A percentile compares a stretch with the other conserved stretches of the same genome.
These are phyloP conservation scores for Cucumis melo DNA, from an alignment of 306 rosid species.

Conservation along the genomic window DNA sequence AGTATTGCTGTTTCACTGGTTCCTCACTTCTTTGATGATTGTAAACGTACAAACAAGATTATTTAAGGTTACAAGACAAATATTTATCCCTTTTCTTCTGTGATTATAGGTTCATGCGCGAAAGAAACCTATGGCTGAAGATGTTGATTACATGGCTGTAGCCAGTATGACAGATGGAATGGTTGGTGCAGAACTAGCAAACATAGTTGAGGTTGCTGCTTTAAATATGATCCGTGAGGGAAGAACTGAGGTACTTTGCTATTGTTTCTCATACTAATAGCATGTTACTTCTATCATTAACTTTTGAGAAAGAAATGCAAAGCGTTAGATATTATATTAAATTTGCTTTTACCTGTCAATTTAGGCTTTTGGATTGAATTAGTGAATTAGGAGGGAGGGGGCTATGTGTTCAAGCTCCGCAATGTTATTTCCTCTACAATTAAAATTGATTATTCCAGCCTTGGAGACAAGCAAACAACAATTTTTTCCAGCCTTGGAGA, in stretches of 20 bases:
- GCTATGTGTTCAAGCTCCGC: no score
- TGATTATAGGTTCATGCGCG: conserved; percentile 83
- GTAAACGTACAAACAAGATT: neutral
- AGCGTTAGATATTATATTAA: no score
- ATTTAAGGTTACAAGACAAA: neutral
- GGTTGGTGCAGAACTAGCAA: conserved; percentile 98
- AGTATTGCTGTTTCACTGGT: neutral
- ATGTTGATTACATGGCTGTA: conserved; percentile 82
- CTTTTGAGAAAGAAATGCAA: neutral
- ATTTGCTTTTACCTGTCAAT: no score
- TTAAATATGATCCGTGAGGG: conserved; percentile 90
- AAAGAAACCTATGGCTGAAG: conserved; percentile 89
- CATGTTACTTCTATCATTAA: neutral
- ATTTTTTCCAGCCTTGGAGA: no score
- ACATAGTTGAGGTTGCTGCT: conserved; percentile 96
- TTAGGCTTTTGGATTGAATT: no score
- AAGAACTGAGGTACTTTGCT: conserved; percentile 62
- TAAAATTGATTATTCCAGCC: no score
- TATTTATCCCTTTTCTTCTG: conserved; percentile 2
- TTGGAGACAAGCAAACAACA: no score
- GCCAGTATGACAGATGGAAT: conserved; percentile 94
- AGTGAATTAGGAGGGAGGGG: no score
- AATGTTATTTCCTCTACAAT: no score
- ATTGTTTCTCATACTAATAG: neutral
- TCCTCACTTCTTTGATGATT: neutral